These are phyloP conservation scores for Tubosaeta sp. DNA, from an alignment of 768 basidiomycete genomes.

Conservation along the genomic window DNA sequence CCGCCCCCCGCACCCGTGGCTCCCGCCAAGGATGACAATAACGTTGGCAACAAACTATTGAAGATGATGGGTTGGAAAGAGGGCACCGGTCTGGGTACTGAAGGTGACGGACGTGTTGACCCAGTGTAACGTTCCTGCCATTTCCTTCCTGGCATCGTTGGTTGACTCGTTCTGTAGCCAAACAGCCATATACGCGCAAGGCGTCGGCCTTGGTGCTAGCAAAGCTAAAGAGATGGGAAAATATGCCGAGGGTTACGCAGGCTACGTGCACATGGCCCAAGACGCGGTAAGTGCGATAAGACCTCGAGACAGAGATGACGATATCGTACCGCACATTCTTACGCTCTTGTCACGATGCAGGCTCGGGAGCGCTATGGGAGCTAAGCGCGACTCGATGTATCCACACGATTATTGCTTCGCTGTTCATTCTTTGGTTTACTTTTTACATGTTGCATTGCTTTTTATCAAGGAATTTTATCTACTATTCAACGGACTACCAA, in stretches of 20 bases:
- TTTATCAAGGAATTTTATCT: constrained; percentile 18
- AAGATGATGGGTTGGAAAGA: constrained; percentile 99
- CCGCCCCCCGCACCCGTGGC: constrained; percentile 62
- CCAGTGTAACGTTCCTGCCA: constrained; percentile 57
- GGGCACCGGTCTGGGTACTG: constrained; percentile 80
- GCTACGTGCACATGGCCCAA: constrained; percentile 70
- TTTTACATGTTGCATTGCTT: constrained; percentile 9
- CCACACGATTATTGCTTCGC: constrained; percentile 7
- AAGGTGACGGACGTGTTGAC: constrained; percentile 81
- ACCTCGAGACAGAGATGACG: constrained; percentile 21
- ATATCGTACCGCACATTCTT: constrained; percentile 17
- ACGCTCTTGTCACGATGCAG: constrained; percentile 27
- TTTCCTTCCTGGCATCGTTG: not conserved
- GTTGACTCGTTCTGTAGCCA: constrained; percentile 42
- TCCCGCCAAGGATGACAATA: constrained; percentile 76
- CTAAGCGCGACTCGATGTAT: constrained; percentile 14
- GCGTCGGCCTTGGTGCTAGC: constrained; percentile 89
- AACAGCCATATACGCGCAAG: constrained; percentile 82
- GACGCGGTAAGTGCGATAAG: constrained; percentile 50
- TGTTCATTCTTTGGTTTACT: constrained; percentile 16
- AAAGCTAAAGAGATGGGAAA: constrained; percentile 82
- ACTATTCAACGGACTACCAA: constrained; percentile 3
- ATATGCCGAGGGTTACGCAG: constrained; percentile 61
- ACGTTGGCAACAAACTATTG: constrained; percentile 88
- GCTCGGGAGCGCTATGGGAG: constrained; percentile 35